Evolutionary conservation across 345 rosid genomes (phyloP), one percentile per base, ranked within the genome.

Genomic region (Orychophragmus violaceus): DNA sequence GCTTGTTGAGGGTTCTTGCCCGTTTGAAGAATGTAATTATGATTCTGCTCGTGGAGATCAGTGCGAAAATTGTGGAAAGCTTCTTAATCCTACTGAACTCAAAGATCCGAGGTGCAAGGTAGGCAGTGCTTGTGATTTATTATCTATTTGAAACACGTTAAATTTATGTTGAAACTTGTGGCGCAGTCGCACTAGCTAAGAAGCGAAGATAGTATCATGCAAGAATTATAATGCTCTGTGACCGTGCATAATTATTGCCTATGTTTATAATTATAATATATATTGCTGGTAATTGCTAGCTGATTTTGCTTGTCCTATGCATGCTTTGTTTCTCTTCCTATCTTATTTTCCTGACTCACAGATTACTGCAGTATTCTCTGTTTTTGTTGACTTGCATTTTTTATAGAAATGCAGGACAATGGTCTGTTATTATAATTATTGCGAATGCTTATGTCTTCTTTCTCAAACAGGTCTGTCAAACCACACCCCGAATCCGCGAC

Each of bases 11-110:
- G 99, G 99, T 49, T 64, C 71, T 46, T 95, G 99, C 69, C 99
- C 99, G 6, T 62, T 61, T 32, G 84, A 75, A 68, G 85, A 77
- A 3, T 95, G 99, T 64, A 82, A 83, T 54, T 81, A 88, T 71
- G 91, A 77, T 35, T 88, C 93, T 78, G 99, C 99, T 57, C 87
- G 96, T 56, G 97, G 99, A 42, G 99, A 95, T 75, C 99, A 95
- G 33, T 95, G 97, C 77, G 99, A 95, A 36, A 82, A 83, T 9
- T 95, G 99, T 46, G 91, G 92, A 72, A 91, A 89, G 71, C 86
- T 95, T 54, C 78, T 91, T 77, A 89, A 91, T 79, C 95, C 99
- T 35, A 87, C 91, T 35, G 97, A 95, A 48, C 75, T 95, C 44
- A 89, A 73, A 75, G 89, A 85, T 70, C 97, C 99, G 35, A 82